Base-by-base conservation (phyloP, 805 yeast species). In the Metschnikowia kunwiensis region DNA sequence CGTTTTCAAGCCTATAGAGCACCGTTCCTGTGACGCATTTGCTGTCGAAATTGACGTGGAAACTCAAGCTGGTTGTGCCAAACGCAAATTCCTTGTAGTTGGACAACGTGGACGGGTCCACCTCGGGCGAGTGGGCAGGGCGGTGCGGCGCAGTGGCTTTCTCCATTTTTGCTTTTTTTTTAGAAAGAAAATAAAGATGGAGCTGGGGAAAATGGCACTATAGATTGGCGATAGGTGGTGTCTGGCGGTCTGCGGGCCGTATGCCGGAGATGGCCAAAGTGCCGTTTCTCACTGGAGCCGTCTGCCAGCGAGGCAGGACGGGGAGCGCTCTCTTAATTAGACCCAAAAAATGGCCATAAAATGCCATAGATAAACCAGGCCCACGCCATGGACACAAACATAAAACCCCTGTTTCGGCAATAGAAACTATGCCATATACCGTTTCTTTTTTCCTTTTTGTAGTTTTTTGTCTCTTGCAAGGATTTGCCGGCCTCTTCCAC, bases 51-150 rank as follows among this genome's bases (percentile, higher is more conserved):
- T 70, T 54, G 5, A 88, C 70, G 9, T 67, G 63, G 31, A 82
- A 61, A 34, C 70, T 63, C 33, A 87, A 62, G 2, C 51, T 54
- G 1, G 94, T 79, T 40, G 74, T 60, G 3, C 57, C 48, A 16
- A 85, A 71, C 2, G 57, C 48, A 51, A 85, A 81, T 19, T 61
- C 46, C 12, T 50, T 46, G 58, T 86, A 88, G 57, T 82, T 84
- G 27, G 95, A 86, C 30, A 80, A 66, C 3, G 96, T 85, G 2
- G 94, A 82, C 16, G 83, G 82, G 58, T 88, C 96, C 13, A 15
- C 22, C 27, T 49, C 53, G 3, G 51, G 51, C 7, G 48, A 43
- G n/a, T 15, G 13, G 3, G 32, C 29, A 7, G 51, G 51, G 12
- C 51, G 44, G 28, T 38, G 47, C 8, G 34, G 23, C 5, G 45